Conservation (phyloP, 108 stramenopile species). For the Phaeodactylum tricornutum region DNA sequence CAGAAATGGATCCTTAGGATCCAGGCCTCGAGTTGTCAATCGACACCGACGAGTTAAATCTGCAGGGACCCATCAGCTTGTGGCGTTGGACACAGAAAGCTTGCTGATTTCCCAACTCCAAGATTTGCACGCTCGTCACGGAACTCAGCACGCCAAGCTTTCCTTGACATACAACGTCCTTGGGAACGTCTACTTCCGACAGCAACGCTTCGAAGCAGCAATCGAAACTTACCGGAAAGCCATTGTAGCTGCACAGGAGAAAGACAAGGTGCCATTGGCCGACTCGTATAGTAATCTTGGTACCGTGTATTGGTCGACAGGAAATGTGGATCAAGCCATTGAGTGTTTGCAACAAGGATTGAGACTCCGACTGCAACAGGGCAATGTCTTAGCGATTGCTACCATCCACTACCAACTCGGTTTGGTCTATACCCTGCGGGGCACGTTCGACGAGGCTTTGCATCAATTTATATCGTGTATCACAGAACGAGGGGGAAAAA, state of each 20-base stretch:
- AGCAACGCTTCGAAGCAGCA: slow-evolving; percentile 3
- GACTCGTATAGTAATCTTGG: slow-evolving; percentile 4
- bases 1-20: too few species aligned
- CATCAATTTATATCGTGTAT: neutral
- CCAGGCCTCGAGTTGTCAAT: too few species aligned
- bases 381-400: neutral
- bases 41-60: too few species aligned
- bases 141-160: too few species aligned
- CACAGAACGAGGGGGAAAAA: too few species aligned
- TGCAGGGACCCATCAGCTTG: too few species aligned
- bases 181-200: too few species aligned
- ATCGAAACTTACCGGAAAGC: slow-evolving; percentile 2
- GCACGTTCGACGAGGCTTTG: neutral
- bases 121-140: too few species aligned
- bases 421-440: neutral
- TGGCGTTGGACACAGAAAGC: too few species aligned
- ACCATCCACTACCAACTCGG: slow-evolving; percentile 3
- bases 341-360: neutral
- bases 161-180: too few species aligned
- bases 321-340: slow-evolving; percentile 3
- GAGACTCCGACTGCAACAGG: neutral
- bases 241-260: neutral
- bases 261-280: neutral
- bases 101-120: too few species aligned
- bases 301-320: neutral